These are phyloP conservation scores for Gentiana macrophylla DNA, from an alignment of 257 asterid species.

Conservation along the genomic window DNA sequence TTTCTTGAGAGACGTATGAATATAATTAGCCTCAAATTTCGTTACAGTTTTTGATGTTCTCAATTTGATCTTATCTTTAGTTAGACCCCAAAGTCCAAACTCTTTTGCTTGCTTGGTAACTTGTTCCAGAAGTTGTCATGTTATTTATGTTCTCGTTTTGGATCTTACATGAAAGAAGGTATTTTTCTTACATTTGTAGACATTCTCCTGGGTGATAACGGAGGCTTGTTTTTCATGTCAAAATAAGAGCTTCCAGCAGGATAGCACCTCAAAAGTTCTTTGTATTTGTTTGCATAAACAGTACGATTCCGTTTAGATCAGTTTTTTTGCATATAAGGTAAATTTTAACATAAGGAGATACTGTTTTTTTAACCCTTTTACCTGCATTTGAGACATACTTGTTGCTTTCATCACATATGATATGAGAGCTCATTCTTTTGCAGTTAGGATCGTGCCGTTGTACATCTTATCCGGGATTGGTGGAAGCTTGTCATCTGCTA, in stretches of 20 bases:
- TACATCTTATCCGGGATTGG: constrained; percentile 66
- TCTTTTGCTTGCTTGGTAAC: too few species aligned
- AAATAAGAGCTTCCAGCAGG: neutral
- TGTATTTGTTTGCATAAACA: neutral
- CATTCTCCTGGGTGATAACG: too few species aligned
- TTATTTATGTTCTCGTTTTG: too few species aligned
- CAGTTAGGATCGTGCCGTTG: constrained; percentile 57
- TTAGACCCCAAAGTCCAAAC: too few species aligned
- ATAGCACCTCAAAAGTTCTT: neutral
- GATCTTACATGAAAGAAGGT: too few species aligned
- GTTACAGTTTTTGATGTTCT: too few species aligned
- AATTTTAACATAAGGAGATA: neutral
- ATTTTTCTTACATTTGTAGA: too few species aligned
- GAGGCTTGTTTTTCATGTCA: neutral
- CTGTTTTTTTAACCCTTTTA: neutral
- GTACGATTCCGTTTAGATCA: neutral
- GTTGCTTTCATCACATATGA: neutral
- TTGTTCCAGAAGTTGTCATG: too few species aligned
- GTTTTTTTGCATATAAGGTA: too few species aligned
- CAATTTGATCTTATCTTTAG: too few species aligned
- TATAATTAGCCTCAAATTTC: too few species aligned
- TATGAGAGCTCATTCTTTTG: neutral
- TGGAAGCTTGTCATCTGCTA: constrained; percentile 60
- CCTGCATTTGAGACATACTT: neutral
- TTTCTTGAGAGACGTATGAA: too few species aligned